These are phyloP conservation scores for Blumeria hordei DNA, from an alignment of 2,329 filamentous ascomycete species.

Conservation along the genomic window DNA sequence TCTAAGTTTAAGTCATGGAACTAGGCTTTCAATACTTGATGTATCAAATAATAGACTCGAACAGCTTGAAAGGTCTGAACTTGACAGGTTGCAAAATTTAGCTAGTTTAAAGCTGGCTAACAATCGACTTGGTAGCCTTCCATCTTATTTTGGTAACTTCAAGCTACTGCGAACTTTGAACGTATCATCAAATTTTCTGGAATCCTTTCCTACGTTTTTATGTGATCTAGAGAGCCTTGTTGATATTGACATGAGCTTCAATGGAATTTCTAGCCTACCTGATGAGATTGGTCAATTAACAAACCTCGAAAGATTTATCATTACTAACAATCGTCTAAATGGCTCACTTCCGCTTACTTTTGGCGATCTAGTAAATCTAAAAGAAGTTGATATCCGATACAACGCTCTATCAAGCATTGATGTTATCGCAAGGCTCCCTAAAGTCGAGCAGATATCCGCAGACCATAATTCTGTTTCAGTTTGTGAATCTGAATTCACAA, in stretches of 20 bases:
- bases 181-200: slow-evolving; percentile 79
- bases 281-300: slow-evolving; percentile 53
- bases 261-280: slow-evolving; percentile 57
- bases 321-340: slow-evolving; percentile 78
- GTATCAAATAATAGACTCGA: slow-evolving; percentile 87
- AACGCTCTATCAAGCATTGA: slow-evolving; percentile 79
- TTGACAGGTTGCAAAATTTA: slow-evolving; percentile 50
- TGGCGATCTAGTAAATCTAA: slow-evolving; percentile 47
- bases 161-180: slow-evolving; percentile 61
- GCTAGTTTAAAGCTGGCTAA: slow-evolving; percentile 85
- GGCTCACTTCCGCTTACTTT: slow-evolving; percentile 54
- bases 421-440: slow-evolving; percentile 59
- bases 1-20: slow-evolving; percentile 58
- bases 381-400: slow-evolving; percentile 85
- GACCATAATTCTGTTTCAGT: slow-evolving; percentile 85
- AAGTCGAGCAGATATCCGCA: slow-evolving; percentile 65
- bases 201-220: slow-evolving; percentile 63
- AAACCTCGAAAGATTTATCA: slow-evolving; percentile 69
- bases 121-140: slow-evolving; percentile 61
- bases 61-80: slow-evolving; percentile 60
- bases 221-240: slow-evolving; percentile 63
- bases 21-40: slow-evolving; percentile 65
- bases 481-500: slow-evolving; percentile 72
- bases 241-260: slow-evolving; percentile 93
- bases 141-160: slow-evolving; percentile 63